phyloP scores from a whole-genome alignment of 805 yeast species.

The Myxozyma sirexii region DNA sequence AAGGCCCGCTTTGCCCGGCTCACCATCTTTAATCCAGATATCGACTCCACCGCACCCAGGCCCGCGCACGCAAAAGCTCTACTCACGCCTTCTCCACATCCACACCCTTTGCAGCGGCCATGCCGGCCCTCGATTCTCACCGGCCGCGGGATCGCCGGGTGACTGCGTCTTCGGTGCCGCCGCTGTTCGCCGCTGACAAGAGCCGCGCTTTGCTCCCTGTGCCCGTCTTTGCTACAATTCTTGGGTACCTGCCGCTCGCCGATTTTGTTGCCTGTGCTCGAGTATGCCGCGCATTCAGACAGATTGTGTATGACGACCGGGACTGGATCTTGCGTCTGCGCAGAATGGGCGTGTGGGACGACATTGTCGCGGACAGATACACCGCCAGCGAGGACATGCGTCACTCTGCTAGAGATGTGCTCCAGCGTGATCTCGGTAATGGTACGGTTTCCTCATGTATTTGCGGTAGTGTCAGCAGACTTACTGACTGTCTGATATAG shows the following conservation, averaged over 20 bases:
- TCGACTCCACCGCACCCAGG: too few relatives aligned
- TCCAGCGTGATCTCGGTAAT: slow-evolving; percentile 8
- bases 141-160: slow-evolving; percentile 9
- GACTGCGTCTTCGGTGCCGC: slow-evolving; percentile 23
- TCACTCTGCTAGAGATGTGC: slow-evolving; percentile 9
- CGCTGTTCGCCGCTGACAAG: slow-evolving; percentile 16
- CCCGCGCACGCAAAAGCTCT: too few relatives aligned
- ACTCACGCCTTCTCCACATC: background rate
- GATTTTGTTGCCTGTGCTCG: slow-evolving; percentile 30
- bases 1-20: too few relatives aligned
- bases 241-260: slow-evolving; percentile 22
- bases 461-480: background rate
- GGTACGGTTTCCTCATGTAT: slow-evolving; percentile 3
- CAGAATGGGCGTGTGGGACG: slow-evolving; percentile 43
- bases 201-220: slow-evolving; percentile 11
- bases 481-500: background rate
- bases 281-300: slow-evolving; percentile 32
- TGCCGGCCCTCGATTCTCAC: slow-evolving; percentile 1
- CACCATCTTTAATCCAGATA: too few relatives aligned
- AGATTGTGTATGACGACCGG: slow-evolving; percentile 31
- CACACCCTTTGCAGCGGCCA: background rate
- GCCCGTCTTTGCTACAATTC: slow-evolving; percentile 8
- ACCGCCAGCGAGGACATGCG: slow-evolving; percentile 5
- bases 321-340: slow-evolving; percentile 29
- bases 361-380: slow-evolving; percentile 29